A percentile compares a stretch with the other conserved stretches of the same genome.
Conservation (phyloP, 2,329 filamentous ascomycete genomes). For the Hymenoscyphus salicellus region DNA sequence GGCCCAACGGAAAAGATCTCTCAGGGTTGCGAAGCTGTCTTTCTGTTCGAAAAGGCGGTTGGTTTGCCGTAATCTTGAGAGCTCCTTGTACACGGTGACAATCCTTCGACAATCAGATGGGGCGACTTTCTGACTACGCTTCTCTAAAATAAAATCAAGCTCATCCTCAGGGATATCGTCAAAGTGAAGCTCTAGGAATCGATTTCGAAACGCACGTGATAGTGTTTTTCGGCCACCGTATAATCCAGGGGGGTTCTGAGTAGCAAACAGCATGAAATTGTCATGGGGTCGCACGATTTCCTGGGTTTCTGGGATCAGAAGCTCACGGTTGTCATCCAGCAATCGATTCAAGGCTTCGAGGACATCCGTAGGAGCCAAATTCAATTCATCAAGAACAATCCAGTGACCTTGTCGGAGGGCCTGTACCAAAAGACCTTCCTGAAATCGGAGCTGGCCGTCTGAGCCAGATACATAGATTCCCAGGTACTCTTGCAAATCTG, state of each 20-base stretch:
- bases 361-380: conserved; percentile 94
- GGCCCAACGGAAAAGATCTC: conserved; percentile 96
- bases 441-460: conserved; percentile 82
- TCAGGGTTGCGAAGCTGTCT: conserved; percentile 91
- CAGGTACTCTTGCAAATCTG: conserved; percentile 94
- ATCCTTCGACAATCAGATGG: conserved; percentile 90
- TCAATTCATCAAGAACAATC: conserved; percentile 97
- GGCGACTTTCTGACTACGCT: conserved; percentile 79
- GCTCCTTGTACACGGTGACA: conserved; percentile 87
- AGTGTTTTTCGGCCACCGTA: conserved; percentile 94
- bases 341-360: conserved; percentile 93
- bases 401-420: conserved; percentile 91
- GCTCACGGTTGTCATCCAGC: conserved; percentile 91
- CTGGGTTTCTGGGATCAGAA: conserved; percentile 94
- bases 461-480: conserved; percentile 86
- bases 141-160: conserved; percentile 84
- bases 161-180: conserved; percentile 97
- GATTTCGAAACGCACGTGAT: conserved; percentile 91
- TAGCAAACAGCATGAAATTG: conserved; percentile 97
- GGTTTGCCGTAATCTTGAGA: conserved; percentile 85
- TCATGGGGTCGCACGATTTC: conserved; percentile 88
- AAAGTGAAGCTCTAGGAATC: conserved; percentile 95
- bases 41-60: conserved; percentile 93
- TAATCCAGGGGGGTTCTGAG: conserved; percentile 91
- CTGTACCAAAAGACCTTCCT: conserved; percentile 90